Evolutionary conservation across 768 basidiomycete genomes (phyloP).

Genomic region (Filobasidium wieringae): DNA sequence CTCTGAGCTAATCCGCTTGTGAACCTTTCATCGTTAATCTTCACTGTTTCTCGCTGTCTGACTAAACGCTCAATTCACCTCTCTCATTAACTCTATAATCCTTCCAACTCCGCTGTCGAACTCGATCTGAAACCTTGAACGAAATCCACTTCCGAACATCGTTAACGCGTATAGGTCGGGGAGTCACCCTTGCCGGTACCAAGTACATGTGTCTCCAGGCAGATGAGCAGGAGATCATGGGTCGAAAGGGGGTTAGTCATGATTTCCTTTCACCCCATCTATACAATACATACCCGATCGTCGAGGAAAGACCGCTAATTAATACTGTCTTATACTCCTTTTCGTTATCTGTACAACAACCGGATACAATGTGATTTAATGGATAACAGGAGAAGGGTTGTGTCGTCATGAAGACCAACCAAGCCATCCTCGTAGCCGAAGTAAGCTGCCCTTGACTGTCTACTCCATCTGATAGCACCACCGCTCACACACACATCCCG

Average conservation of each 20-base stretch:
- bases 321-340: too few species aligned
- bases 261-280: not conserved
- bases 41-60: too few species aligned
- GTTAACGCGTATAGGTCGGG: conserved; percentile 40
- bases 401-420: conserved; percentile 58
- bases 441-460: conserved; percentile 15
- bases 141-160: not conserved
- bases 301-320: too few species aligned
- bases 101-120: too few species aligned
- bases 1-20: too few species aligned
- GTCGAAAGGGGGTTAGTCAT: conserved; percentile 60
- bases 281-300: not conserved
- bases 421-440: conserved; percentile 70
- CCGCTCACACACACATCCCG: too few species aligned
- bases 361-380: not conserved
- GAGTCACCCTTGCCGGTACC: conserved; percentile 53
- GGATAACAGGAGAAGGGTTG: conserved; percentile 61
- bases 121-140: too few species aligned
- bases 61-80: too few species aligned
- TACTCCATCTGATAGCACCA: not conserved
- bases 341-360: not conserved
- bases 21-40: too few species aligned
- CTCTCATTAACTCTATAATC: too few species aligned
- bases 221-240: conserved; percentile 50
- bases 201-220: conserved; percentile 64